Evolutionary conservation across 1,284 basidiomycete genomes (phyloP).

Genomic region (Coniophora puteana): DNA sequence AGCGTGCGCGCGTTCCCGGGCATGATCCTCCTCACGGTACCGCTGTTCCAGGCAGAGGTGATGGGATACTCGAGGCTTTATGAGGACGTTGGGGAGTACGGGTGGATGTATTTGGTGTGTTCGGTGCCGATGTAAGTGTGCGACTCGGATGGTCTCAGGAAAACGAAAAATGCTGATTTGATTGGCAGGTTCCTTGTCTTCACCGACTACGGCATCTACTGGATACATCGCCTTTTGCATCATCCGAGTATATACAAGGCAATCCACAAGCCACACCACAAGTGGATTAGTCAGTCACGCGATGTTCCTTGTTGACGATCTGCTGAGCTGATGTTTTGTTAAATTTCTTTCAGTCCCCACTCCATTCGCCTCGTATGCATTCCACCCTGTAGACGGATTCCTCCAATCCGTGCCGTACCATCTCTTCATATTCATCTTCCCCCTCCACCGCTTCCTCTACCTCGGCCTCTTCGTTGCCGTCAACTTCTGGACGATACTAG

Average conservation of each 20-base stretch:
- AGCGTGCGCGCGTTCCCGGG: slow-evolving; percentile 79
- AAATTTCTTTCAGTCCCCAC: slow-evolving; percentile 76
- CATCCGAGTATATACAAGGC: slow-evolving; percentile 86
- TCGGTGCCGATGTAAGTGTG: slow-evolving; percentile 60
- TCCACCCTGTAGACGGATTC: slow-evolving; percentile 96
- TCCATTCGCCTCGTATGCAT: slow-evolving; percentile 95
- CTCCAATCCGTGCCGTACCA: slow-evolving; percentile 95
- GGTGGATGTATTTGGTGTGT: slow-evolving; percentile 59
- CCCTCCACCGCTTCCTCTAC: slow-evolving; percentile 83
- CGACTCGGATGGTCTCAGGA: slow-evolving; percentile 4
- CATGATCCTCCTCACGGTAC: slow-evolving; percentile 83
- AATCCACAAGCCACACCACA: slow-evolving; percentile 96
- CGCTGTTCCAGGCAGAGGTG: slow-evolving; percentile 93
- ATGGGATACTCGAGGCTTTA: slow-evolving; percentile 85
- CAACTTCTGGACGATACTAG: slow-evolving; percentile 90
- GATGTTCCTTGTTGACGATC: slow-evolving; percentile 1
- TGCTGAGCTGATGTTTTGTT: slow-evolving; percentile 3
- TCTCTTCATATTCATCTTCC: slow-evolving; percentile 89
- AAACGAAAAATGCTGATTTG: slow-evolving; percentile 4
- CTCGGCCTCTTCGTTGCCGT: slow-evolving; percentile 83
- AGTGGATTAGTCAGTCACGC: slow-evolving; percentile 82
- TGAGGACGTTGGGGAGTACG: slow-evolving; percentile 70
- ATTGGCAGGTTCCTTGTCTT: slow-evolving; percentile 74
- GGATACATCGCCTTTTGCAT: slow-evolving; percentile 92
- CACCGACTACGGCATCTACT: slow-evolving; percentile 92